phyloP scores from a whole-genome alignment of 345 rosid species.

The Eucalyptus marginata region DNA sequence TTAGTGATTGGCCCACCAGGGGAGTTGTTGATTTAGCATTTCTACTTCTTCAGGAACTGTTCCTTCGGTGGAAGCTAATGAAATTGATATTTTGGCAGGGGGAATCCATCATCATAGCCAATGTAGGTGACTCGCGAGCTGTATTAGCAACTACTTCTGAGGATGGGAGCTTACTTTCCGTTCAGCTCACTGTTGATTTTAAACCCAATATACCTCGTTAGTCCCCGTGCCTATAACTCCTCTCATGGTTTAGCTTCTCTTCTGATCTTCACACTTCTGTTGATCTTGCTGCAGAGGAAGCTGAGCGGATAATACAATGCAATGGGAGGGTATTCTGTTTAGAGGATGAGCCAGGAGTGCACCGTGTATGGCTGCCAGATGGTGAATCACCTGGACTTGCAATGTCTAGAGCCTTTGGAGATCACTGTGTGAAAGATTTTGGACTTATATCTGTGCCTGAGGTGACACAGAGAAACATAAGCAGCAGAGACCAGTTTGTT shows the following conservation, averaged over 20 bases:
- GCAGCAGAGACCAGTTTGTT: constrained; percentile 61
- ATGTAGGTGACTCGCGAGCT: constrained; percentile 93
- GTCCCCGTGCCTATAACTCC: constrained; percentile 7
- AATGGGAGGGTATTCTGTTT: constrained; percentile 70
- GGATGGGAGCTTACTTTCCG: constrained; percentile 55
- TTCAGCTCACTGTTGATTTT: constrained; percentile 84
- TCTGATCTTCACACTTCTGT: background rate
- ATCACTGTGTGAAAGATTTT: constrained; percentile 69
- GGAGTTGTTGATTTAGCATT: background rate
- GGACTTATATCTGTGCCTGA: constrained; percentile 88
- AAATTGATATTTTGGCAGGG: constrained; percentile 28
- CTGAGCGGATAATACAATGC: constrained; percentile 59
- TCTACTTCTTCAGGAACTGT: background rate
- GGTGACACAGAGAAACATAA: constrained; percentile 69
- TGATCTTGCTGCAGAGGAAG: constrained; percentile 48
- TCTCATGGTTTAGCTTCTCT: background rate
- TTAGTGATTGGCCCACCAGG: background rate
- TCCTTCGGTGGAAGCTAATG: background rate
- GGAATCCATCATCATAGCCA: constrained; percentile 52
- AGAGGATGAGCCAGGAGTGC: constrained; percentile 83
- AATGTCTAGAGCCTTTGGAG: constrained; percentile 97
- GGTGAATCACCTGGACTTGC: constrained; percentile 80
- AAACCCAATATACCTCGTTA: constrained; percentile 82
- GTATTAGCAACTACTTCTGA: constrained; percentile 72
- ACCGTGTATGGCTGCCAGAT: constrained; percentile 83